phyloP scores from a whole-genome alignment of 495 filamentous ascomycete genomes.

The Bathelium albidoporum region DNA sequence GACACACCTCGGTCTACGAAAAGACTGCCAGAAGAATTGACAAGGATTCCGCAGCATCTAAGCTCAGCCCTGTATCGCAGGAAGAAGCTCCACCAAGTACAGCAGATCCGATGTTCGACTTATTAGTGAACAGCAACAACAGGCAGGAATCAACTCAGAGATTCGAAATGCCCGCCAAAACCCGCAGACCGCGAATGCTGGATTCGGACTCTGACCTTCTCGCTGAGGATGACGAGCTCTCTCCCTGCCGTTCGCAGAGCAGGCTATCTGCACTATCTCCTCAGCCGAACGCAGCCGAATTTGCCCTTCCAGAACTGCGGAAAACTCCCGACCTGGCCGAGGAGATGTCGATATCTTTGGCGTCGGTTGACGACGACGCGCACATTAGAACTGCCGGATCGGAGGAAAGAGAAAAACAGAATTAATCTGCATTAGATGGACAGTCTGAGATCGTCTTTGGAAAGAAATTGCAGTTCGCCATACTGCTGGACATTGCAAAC shows the following conservation, averaged over 20 bases:
- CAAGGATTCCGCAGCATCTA: neutral
- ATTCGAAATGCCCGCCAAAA: neutral
- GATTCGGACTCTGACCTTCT: neutral
- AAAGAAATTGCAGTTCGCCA: too few species aligned
- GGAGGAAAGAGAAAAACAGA: neutral
- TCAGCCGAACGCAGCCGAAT: neutral
- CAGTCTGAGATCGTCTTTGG: too few species aligned
- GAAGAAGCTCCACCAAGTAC: neutral
- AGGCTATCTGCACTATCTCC: neutral
- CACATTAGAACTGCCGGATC: neutral
- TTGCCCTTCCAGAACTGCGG: neutral
- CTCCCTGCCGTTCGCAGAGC: neutral
- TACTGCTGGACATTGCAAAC: too few species aligned
- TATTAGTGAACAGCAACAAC: neutral
- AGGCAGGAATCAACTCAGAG: neutral
- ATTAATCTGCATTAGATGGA: too few species aligned
- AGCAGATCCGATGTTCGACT: neutral
- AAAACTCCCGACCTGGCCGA: neutral
- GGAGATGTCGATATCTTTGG: neutral
- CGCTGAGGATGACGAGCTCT: neutral
- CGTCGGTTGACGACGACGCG: neutral
- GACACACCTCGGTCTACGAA: neutral
- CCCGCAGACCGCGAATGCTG: neutral
- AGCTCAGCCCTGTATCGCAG: neutral
- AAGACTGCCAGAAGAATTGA: neutral